phyloP scores from a whole-genome alignment of 2,329 filamentous ascomycete species.

The Fusarium aywerte region DNA sequence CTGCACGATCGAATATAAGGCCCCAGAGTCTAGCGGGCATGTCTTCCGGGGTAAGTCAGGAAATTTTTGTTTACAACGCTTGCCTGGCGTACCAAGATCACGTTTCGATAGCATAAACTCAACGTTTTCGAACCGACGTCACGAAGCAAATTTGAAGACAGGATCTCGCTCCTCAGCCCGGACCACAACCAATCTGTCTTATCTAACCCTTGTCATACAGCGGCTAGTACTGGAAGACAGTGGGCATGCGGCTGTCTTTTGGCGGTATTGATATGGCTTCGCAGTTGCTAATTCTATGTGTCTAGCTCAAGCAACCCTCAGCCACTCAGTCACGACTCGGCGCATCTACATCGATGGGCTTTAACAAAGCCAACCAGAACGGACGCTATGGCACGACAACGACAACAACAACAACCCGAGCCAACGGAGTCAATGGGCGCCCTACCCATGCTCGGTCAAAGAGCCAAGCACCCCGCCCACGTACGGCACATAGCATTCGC shows the following conservation, averaged over 20 bases:
- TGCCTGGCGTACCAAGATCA: background rate
- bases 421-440: conserved; percentile 46
- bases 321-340: conserved; percentile 52
- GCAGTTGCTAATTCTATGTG: conserved; percentile 10
- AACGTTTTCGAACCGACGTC: background rate
- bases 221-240: background rate
- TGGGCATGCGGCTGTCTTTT: background rate
- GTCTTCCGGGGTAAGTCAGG: conserved; percentile 46
- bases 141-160: background rate
- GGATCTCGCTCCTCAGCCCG: background rate
- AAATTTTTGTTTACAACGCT: background rate
- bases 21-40: conserved; percentile 54
- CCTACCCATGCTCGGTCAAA: conserved; percentile 59
- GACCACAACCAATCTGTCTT: background rate
- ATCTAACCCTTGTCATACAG: background rate
- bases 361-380: conserved; percentile 68
- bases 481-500: conserved; percentile 56
- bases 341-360: conserved; percentile 57
- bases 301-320: conserved; percentile 52
- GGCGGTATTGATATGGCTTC: background rate
- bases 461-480: conserved; percentile 52
- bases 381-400: conserved; percentile 61
- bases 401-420: conserved; percentile 59
- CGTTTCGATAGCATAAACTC: background rate
- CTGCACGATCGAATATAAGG: conserved; percentile 58